phyloP scores from a whole-genome alignment of 2,329 filamentous ascomycete species.

The Alternaria atra region DNA sequence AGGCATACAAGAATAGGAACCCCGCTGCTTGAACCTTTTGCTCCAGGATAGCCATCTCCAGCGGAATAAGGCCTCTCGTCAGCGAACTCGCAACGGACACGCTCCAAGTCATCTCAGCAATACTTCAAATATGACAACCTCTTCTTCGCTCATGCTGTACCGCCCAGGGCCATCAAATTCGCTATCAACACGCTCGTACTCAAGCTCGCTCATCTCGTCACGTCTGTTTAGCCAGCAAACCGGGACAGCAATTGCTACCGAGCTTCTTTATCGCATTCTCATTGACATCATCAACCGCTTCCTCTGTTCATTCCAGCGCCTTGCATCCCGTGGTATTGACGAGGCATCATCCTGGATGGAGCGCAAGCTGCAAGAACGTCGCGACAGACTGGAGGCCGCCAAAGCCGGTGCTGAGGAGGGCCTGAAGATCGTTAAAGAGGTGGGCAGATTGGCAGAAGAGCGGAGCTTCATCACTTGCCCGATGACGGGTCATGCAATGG shows the following conservation, averaged over 20 bases:
- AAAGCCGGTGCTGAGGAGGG: background rate
- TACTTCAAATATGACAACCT: slow-evolving; percentile 21
- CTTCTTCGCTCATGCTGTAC: slow-evolving; percentile 26
- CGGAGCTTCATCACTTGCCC: slow-evolving; percentile 36
- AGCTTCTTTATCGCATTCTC: slow-evolving; percentile 44
- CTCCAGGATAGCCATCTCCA: background rate
- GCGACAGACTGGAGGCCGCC: slow-evolving; percentile 10
- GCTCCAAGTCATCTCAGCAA: background rate
- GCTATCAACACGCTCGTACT: slow-evolving; percentile 8
- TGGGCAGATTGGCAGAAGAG: slow-evolving; percentile 26
- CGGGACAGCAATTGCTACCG: slow-evolving; percentile 39
- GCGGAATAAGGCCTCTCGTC: background rate
- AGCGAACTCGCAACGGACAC: background rate
- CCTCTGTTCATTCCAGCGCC: slow-evolving; percentile 31
- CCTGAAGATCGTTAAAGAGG: slow-evolving; percentile 32
- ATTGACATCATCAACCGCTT: slow-evolving; percentile 41
- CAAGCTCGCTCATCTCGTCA: slow-evolving; percentile 22
- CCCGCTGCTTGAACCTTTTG: background rate
- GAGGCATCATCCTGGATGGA: slow-evolving; percentile 37
- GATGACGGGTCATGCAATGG: slow-evolving; percentile 16
- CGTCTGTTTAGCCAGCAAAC: slow-evolving; percentile 29
- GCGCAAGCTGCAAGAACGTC: slow-evolving; percentile 29
- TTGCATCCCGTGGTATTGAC: slow-evolving; percentile 35
- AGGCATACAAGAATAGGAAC: background rate
- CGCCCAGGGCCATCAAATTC: slow-evolving; percentile 7